Base-by-base conservation (phyloP, 1,284 basidiomycete genomes). In the Cryptococcus sp. region DNA sequence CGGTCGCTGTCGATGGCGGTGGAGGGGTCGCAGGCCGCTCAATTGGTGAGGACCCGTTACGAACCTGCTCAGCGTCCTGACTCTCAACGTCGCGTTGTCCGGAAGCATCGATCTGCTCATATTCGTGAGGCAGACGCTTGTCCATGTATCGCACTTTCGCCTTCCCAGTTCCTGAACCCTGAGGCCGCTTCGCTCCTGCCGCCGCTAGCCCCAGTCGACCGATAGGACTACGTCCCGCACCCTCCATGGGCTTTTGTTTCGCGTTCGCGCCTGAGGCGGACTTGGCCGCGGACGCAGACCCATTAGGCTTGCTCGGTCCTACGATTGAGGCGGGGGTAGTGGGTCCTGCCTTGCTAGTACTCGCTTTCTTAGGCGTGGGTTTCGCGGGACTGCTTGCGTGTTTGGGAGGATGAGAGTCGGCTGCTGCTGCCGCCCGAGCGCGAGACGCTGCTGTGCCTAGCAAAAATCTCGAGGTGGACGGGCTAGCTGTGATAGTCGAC, bases 371-470 rank as follows among this genome's bases (percentile, higher is more conserved):
- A 7, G 26, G 20, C 20, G 46, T 47, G 22, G 46, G 22, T 20
- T 47, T 19, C 26, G 53, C 22, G 10, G 53, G 29, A 13, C 29
- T 34, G 29, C 29, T 7, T 5, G 29, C 29, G 8, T 34, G 29
- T 10, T 4, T 2, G 13, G 29, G 13, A 34, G 29, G 29, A 5
- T 10, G 29, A 13, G 29, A 34, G 29, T 34, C 29, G 29, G 8
- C 13, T 10, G 29, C 29, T 11, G 41, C 41, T 44, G 41, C 67
- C 8, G 67, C 66, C 55, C 58, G 57, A 17, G 68, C 64, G 40
- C 70, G 50, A 8, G 67, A 69, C 3, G 69, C 65, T 5, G 70
- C 70, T 43, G 70, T 70, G 29, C 68, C 70, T 48, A 69, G 70
- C 52, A 69, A 45, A 23, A 72, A 51, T 41, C 70, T 62, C 20